These are phyloP conservation scores for Phytophthora tubulina DNA, from an alignment of 352 stramenopile species.

Conservation along the genomic window DNA sequence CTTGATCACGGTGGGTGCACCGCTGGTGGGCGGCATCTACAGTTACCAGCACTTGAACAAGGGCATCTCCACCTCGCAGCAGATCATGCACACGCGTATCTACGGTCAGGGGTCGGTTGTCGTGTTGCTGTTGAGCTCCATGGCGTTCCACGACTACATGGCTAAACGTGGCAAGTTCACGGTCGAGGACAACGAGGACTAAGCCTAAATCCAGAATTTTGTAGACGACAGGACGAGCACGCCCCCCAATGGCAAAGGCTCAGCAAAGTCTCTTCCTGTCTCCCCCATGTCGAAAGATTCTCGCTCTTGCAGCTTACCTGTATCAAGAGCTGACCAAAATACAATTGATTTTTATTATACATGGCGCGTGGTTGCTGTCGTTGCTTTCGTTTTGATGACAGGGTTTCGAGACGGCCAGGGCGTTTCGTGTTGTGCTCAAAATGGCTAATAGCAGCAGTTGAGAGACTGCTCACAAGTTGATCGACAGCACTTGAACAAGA, in stretches of 20 bases:
- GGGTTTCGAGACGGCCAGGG: slow-evolving; percentile 21
- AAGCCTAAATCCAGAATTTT: background rate
- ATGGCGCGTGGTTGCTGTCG: background rate
- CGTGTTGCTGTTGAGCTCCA: slow-evolving; percentile 76
- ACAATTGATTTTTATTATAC: slow-evolving; percentile 40
- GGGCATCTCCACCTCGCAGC: slow-evolving; percentile 75
- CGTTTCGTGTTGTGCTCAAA: slow-evolving; percentile 17
- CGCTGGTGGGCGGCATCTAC: slow-evolving; percentile 81
- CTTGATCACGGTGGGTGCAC: slow-evolving; percentile 59
- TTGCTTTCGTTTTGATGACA: slow-evolving; percentile 6
- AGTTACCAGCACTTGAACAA: slow-evolving; percentile 75
- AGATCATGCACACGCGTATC: slow-evolving; percentile 90
- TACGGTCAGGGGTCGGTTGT: slow-evolving; percentile 82
- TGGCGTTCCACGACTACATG: slow-evolving; percentile 91
- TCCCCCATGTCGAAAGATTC: slow-evolving; percentile 7
- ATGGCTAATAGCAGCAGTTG: slow-evolving; percentile 17
- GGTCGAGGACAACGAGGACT: slow-evolving; percentile 45
- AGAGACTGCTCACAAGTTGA: slow-evolving; percentile 1
- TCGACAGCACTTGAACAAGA: slow-evolving; percentile 20
- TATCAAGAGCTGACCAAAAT: slow-evolving; percentile 30
- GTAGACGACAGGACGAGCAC: slow-evolving; percentile 12
- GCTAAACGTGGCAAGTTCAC: slow-evolving; percentile 72
- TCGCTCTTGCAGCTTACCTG: slow-evolving; percentile 2
- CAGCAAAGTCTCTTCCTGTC: background rate
- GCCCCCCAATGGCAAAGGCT: slow-evolving; percentile 19